Evolutionary conservation across 441 rosid genomes (phyloP).

Genomic region (Brassica balearica): DNA sequence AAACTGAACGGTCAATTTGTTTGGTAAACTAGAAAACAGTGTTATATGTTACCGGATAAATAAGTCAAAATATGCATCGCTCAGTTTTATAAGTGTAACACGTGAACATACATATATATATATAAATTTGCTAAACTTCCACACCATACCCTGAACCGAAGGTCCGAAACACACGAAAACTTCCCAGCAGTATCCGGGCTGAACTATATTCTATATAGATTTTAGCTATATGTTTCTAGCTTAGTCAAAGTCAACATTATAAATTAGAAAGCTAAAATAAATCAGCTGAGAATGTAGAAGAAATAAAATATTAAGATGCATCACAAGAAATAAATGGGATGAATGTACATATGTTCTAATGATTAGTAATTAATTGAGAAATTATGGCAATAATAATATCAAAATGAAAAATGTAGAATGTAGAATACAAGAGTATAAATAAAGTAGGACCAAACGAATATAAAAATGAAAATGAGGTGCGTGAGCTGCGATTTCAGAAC

Average conservation of each 20-base stretch:
- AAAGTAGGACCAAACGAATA: constrained; percentile 33
- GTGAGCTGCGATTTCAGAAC: constrained; percentile 43
- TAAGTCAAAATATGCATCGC: too few relatives aligned
- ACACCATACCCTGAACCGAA: background rate
- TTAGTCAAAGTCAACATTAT: background rate
- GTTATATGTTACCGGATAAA: too few relatives aligned
- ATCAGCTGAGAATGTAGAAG: background rate
- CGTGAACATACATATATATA: too few relatives aligned
- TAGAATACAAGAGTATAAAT: constrained; percentile 23
- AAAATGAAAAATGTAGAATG: constrained; percentile 37
- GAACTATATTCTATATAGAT: background rate
- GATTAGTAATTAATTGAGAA: constrained; percentile 31
- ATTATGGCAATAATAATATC: constrained; percentile 17
- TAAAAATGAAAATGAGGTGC: constrained; percentile 29
- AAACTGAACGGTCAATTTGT: too few relatives aligned
- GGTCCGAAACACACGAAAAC: background rate
- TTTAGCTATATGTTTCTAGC: background rate
- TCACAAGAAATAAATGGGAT: constrained; percentile 21
- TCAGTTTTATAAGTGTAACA: too few relatives aligned
- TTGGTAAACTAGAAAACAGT: too few relatives aligned
- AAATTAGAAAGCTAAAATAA: background rate
- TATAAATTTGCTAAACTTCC: background rate
- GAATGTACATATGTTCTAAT: constrained; percentile 35
- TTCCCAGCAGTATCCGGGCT: background rate
- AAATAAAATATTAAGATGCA: constrained; percentile 15